These are phyloP conservation scores for Aspergillus nidulans DNA, from an alignment of 495 filamentous ascomycete genomes.

Conservation along the genomic window DNA sequence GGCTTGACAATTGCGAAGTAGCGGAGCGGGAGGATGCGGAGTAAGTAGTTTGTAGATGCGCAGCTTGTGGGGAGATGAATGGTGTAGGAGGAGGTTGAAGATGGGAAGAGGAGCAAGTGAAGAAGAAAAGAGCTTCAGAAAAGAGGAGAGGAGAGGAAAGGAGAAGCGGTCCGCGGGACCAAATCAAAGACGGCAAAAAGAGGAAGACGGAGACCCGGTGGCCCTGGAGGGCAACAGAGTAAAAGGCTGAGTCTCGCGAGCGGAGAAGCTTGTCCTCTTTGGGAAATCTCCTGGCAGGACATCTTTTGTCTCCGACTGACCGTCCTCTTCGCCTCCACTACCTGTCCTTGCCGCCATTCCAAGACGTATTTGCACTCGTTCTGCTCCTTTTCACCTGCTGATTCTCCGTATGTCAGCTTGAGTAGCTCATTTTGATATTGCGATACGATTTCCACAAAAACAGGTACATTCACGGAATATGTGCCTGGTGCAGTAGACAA, in stretches of 20 bases:
- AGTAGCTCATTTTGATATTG: neutral
- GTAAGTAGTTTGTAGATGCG: conserved; percentile 18
- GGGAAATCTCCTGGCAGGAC: conserved; percentile 9
- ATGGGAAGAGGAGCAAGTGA: conserved; percentile 22
- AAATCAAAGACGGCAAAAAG: conserved; percentile 33
- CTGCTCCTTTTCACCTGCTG: conserved; percentile 26
- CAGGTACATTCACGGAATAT: neutral
- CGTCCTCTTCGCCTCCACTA: conserved; percentile 1
- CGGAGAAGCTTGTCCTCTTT: conserved; percentile 23
- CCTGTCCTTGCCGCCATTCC: conserved; percentile 13
- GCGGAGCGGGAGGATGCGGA: conserved; percentile 17
- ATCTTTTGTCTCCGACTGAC: neutral
- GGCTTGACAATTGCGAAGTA: conserved; percentile 1
- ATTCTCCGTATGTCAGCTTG: conserved; percentile 5
- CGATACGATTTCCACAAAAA: neutral
- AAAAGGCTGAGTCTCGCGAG: neutral
- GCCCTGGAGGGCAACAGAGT: conserved; percentile 21
- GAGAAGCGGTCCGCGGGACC: conserved; percentile 36
- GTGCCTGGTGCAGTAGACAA: conserved; percentile 1
- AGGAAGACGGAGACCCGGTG: conserved; percentile 13
- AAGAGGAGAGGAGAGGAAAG: conserved; percentile 32
- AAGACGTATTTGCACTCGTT: conserved; percentile 41
- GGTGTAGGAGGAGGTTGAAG: conserved; percentile 5
- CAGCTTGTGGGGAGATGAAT: conserved; percentile 20
- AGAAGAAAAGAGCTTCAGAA: conserved; percentile 20